These are phyloP conservation scores for Penicillium longicatenatum DNA, from an alignment of 495 filamentous ascomycete genomes.

Conservation along the genomic window DNA sequence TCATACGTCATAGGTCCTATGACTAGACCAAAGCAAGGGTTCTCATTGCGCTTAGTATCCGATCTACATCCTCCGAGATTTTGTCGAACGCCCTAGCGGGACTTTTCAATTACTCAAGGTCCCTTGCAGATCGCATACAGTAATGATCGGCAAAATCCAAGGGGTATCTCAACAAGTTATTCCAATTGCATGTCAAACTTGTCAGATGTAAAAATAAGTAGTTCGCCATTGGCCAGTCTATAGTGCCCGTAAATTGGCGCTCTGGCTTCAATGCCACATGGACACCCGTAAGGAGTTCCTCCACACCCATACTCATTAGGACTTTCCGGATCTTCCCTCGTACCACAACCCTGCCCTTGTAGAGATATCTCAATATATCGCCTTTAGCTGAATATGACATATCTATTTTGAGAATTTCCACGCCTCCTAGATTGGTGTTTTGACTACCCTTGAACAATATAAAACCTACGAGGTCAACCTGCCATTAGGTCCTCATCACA, in stretches of 20 bases:
- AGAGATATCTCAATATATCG: neutral
- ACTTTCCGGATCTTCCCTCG: neutral
- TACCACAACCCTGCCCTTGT: neutral
- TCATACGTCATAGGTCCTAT: neutral
- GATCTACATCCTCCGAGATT: neutral
- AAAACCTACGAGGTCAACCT: neutral
- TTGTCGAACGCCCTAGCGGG: constrained; percentile 1
- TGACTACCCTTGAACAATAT: neutral
- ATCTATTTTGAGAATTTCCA: neutral
- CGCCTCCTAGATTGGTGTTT: neutral
- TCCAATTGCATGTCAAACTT: neutral
- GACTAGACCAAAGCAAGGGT: neutral
- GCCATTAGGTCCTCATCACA: neutral
- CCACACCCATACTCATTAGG: neutral
- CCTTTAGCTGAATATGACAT: neutral
- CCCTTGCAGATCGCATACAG: constrained; percentile 3
- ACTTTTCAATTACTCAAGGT: neutral
- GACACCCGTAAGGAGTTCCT: neutral
- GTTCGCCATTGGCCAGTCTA: neutral
- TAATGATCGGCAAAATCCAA: neutral
- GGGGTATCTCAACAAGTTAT: neutral
- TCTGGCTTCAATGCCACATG: neutral
- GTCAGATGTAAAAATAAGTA: neutral
- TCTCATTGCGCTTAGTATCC: neutral
- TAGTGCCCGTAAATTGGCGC: neutral